These are phyloP conservation scores for Botrytis medusae DNA, from an alignment of 2,329 filamentous ascomycete species.

Conservation along the genomic window DNA sequence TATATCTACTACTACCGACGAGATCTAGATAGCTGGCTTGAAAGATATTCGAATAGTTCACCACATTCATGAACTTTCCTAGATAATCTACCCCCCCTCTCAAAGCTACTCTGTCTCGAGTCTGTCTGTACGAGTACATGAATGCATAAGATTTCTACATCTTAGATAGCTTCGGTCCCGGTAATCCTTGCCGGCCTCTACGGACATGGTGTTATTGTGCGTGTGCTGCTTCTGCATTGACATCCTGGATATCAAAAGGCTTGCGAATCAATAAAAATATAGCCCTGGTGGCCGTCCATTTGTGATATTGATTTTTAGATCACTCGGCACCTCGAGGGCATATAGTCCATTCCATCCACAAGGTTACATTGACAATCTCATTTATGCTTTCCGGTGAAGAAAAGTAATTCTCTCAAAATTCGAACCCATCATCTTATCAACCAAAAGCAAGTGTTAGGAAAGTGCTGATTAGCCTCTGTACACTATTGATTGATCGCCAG, in stretches of 20 bases:
- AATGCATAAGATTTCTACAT: not conserved
- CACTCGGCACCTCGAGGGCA: not conserved
- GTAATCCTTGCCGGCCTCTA: not conserved
- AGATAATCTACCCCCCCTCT: not conserved
- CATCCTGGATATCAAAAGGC: not conserved
- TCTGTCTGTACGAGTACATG: not conserved
- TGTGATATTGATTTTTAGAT: not conserved
- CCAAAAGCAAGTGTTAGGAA: not conserved
- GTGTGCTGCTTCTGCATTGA: not conserved
- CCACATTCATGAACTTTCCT: not conserved
- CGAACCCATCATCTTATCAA: not conserved
- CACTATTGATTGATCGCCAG: not conserved
- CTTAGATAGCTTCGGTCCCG: not conserved
- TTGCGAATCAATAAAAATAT: slow-evolving; percentile 14
- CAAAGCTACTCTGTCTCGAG: not conserved
- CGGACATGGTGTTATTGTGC: not conserved
- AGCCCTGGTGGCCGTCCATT: not conserved
- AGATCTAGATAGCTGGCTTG: not conserved
- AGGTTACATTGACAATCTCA: not conserved
- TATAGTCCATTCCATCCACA: not conserved
- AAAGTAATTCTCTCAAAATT: not conserved
- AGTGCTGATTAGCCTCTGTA: not conserved
- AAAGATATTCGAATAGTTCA: not conserved
- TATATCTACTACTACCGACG: not conserved
- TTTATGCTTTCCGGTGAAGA: not conserved